phyloP scores from a whole-genome alignment of 2,329 filamentous ascomycete species.

The Alternaria solani region DNA sequence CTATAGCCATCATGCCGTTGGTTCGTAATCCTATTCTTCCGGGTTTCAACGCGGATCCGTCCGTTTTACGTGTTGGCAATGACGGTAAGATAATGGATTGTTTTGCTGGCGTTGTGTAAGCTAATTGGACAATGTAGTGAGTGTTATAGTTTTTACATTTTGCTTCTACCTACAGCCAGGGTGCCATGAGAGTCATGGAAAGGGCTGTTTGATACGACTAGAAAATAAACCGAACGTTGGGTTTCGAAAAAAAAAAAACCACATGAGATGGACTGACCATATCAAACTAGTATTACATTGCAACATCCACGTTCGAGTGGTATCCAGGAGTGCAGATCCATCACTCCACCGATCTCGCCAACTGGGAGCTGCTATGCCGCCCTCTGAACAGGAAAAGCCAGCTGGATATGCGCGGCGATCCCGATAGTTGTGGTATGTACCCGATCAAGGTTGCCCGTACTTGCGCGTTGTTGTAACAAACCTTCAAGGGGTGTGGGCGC shows the following conservation, averaged over 20 bases:
- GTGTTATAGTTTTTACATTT: conserved; percentile 3
- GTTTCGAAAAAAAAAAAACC: background rate
- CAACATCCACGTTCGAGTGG: conserved; percentile 69
- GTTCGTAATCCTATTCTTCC: conserved; percentile 62
- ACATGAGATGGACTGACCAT: background rate
- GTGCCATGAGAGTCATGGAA: background rate
- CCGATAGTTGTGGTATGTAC: conserved; percentile 58
- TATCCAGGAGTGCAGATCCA: conserved; percentile 65
- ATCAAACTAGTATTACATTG: conserved; percentile 60
- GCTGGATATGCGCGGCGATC: conserved; percentile 61
- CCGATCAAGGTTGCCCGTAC: background rate
- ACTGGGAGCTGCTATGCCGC: conserved; percentile 63
- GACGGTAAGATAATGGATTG: conserved; percentile 41
- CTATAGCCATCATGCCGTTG: conserved; percentile 37
- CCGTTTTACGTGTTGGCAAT: conserved; percentile 58
- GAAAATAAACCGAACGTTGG: background rate
- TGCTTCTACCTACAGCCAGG: background rate
- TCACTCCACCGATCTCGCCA: conserved; percentile 62
- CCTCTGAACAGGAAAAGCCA: conserved; percentile 61
- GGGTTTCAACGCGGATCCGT: conserved; percentile 70
- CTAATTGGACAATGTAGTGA: conserved; percentile 10
- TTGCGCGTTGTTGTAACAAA: conserved; percentile 2
- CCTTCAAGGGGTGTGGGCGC: conserved; percentile 63
- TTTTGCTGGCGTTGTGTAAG: background rate
- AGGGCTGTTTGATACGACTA: background rate